phyloP scores from a whole-genome alignment of 352 stramenopile species.

The Phytophthora niederhauseri region DNA sequence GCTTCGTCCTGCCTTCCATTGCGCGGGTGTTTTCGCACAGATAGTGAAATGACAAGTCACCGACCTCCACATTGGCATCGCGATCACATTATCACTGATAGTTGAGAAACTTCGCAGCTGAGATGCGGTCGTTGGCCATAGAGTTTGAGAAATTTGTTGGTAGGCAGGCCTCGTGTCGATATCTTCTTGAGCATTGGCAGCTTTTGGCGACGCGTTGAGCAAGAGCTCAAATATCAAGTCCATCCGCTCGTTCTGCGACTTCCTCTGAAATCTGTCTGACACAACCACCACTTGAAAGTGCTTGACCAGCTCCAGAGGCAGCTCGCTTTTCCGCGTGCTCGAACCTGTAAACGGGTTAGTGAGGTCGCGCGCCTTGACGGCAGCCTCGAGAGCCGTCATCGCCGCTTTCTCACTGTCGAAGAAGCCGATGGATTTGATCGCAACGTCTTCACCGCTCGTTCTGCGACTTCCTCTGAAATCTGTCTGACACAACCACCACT shows the following conservation, averaged over 20 bases:
- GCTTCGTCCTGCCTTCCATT: constrained; percentile 43
- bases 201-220: constrained; percentile 7
- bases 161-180: background rate
- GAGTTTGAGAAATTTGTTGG: constrained; percentile 6
- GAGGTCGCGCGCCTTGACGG: constrained; percentile 39
- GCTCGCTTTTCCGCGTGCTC: constrained; percentile 28
- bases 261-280: constrained; percentile 55
- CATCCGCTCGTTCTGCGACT: constrained; percentile 52
- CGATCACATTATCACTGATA: constrained; percentile 39
- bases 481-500: constrained; percentile 54
- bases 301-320: constrained; percentile 37
- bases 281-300: constrained; percentile 61
- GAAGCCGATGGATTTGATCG: constrained; percentile 55
- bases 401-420: constrained; percentile 68
- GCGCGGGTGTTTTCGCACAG: constrained; percentile 47
- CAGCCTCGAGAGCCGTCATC: constrained; percentile 42
- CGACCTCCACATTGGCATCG: constrained; percentile 49
- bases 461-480: constrained; percentile 54
- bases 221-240: constrained; percentile 49
- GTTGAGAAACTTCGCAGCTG: constrained; percentile 45
- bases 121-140: constrained; percentile 9
- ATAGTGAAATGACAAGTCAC: constrained; percentile 52
- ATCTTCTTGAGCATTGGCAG: constrained; percentile 14
- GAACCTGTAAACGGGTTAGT: constrained; percentile 51
- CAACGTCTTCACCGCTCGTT: too few relatives aligned